Conservation (phyloP, 2,329 filamentous ascomycete species). For the Tolypocladium tundrense region DNA sequence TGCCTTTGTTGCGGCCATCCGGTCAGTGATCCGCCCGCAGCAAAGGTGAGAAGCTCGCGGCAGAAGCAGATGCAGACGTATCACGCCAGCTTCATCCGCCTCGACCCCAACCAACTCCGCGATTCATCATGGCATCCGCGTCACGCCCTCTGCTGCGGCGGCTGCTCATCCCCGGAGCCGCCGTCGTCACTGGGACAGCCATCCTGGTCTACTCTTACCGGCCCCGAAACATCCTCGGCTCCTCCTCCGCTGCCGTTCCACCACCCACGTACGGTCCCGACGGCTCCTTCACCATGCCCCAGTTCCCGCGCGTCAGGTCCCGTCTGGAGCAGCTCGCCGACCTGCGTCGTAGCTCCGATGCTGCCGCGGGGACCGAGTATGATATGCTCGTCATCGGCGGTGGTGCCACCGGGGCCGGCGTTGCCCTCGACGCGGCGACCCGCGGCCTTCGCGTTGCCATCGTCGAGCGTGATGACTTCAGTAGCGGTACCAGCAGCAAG, state of each 20-base stretch:
- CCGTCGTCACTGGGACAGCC: constrained; percentile 29
- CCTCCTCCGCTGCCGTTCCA: constrained; percentile 56
- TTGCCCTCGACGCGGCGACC: constrained; percentile 62
- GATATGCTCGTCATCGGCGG: constrained; percentile 63
- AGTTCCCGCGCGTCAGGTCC: constrained; percentile 53
- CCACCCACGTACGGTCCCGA: constrained; percentile 60
- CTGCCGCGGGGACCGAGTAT: constrained; percentile 37
- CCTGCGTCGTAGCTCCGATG: constrained; percentile 31
- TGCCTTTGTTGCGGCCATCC: neutral
- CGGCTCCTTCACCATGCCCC: constrained; percentile 55
- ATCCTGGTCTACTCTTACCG: constrained; percentile 47
- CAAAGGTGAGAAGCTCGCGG: neutral
- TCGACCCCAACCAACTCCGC: neutral
- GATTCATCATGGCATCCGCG: neutral
- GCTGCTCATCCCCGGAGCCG: constrained; percentile 30
- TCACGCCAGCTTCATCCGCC: neutral
- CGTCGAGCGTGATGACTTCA: constrained; percentile 65
- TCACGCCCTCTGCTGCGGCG: constrained; percentile 25
- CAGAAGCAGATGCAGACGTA: neutral
- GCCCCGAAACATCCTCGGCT: constrained; percentile 62
- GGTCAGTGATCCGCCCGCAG: neutral
- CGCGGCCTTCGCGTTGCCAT: constrained; percentile 62
- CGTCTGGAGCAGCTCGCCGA: constrained; percentile 55
- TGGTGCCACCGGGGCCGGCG: constrained; percentile 60
- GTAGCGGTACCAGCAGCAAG: constrained; percentile 63